Evolutionary conservation across 805 yeast genomes (phyloP), one percentile per base, ranked within the genome.

Genomic region (Candida incommunis): DNA sequence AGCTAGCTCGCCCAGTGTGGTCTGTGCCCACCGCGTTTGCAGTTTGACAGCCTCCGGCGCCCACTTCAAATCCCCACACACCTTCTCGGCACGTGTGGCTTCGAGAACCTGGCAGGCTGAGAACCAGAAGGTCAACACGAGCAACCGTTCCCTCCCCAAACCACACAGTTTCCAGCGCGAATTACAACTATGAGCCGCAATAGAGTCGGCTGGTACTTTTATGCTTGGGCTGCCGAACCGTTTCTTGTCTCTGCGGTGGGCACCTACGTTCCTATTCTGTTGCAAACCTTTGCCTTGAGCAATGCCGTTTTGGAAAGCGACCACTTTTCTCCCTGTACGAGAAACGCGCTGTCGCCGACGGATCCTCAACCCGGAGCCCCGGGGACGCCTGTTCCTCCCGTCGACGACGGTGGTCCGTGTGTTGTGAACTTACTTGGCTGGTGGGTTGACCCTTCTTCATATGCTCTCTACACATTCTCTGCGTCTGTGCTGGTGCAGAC

Each of bases 171-270:
- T n/a, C n/a, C n/a, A n/a, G n/a, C n/a, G n/a, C n/a, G n/a, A n/a
- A n/a, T n/a, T n/a, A n/a, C n/a, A n/a, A n/a, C n/a, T n/a, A n/a
- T n/a, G n/a, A n/a, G n/a, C 7, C 37, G 37, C 4, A 31, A 31
- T n/a, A 31, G 37, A 31, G 37, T 67, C 27, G 90, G 88, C 3
- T 66, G 88, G 88, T 76, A 77, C 55, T 64, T 78, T 4, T 79
- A 76, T 51, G 67, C 80, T 2, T 78, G 82, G 72, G 87, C 88
- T 1, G 75, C 83, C 20, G 94, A 82, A 58, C 92, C 92, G 0
- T 83, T 82, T 55, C 71, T 81, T 3, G 92, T 82, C 4, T 76
- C 84, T 34, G 87, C 82, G 2, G 80, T 83, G 3, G 80, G 88
- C 0, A 81, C 90, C 0, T 83, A 80, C 57, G 80, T 82, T 3